Base-by-base conservation (phyloP, 2,329 filamentous ascomycete species). In the Tolypocladium inflatum region DNA sequence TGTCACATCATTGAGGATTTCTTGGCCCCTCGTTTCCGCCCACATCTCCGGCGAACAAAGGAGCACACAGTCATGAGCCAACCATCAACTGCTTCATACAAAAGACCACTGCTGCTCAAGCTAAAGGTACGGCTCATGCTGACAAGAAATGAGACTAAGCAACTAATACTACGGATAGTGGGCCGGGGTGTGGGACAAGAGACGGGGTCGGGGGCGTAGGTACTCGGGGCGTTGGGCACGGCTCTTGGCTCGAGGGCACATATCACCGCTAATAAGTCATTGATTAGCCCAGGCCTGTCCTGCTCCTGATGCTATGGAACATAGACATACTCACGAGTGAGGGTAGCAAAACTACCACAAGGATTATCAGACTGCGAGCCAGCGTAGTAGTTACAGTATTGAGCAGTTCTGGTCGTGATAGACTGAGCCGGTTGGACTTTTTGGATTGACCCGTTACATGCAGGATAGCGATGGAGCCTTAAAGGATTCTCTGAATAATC, bases 141-240 rank as follows among this genome's bases (percentile, higher is more conserved):
- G 5, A 30, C 26, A 30, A 30, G 26, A 30, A 30, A 30, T 30
- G 26, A 30, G 26, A 4, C 5, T 5, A 30, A 30, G 26, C 26
- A 30, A 30, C n/a, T n/a, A n/a, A n/a, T n/a, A n/a, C n/a, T n/a
- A n/a, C 63, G 63, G 41, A 63, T 57, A 10, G 57, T 55, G 26
- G 63, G 63, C 21, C 45, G 56, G 1, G 61, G 45, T 6, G 50
- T 43, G 4, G 63, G 63, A 30, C 63, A 64, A n/a, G 58, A 54
- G 17, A 64, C 61, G 4, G 26, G 33, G 21, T 58, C 61, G 6
- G 63, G 63, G 21, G 59, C 59, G 45, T 64, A 64, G 21, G 60
- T 59, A 52, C 60, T 53, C 15, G 61, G 57, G 11, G 59, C 59
- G 37, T 50, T 30, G 19, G 39, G 39, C 19, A 10, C 39, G 17